Evolutionary conservation across 495 filamentous ascomycete genomes (phyloP).

Genomic region (Hypoxylon cercidicola): DNA sequence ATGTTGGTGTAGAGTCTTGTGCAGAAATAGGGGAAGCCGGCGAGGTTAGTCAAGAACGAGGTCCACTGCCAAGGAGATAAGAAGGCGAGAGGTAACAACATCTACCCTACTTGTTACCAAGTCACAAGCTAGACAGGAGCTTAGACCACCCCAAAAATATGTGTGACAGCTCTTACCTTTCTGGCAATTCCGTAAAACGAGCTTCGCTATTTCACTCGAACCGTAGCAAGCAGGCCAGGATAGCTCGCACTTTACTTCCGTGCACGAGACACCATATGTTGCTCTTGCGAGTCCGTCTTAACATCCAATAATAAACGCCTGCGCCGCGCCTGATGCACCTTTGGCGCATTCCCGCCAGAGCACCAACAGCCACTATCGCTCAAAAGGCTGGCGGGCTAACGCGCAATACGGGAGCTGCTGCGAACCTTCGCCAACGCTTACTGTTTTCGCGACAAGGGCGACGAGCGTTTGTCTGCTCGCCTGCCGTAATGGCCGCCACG

Average conservation of each 20-base stretch:
- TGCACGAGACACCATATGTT: background rate
- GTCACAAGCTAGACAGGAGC: too few species aligned
- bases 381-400: background rate
- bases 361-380: background rate
- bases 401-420: conserved; percentile 5
- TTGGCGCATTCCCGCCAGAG: conserved; percentile 5
- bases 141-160: too few species aligned
- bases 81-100: too few species aligned
- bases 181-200: background rate
- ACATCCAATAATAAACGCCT: conserved; percentile 23
- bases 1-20: background rate
- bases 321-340: conserved; percentile 32
- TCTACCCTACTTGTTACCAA: too few species aligned
- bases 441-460: conserved; percentile 16
- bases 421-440: conserved; percentile 1
- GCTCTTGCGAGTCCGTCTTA: background rate
- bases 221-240: conserved; percentile 15
- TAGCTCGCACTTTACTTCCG: conserved; percentile 39
- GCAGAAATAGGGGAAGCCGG: too few species aligned
- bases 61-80: too few species aligned
- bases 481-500: too few species aligned
- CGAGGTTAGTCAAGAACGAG: too few species aligned
- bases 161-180: too few species aligned
- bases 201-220: conserved; percentile 5
- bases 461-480: conserved; percentile 15